These are phyloP conservation scores for Phylloporus sp. DNA, from an alignment of 1,284 basidiomycete genomes.

Conservation along the genomic window DNA sequence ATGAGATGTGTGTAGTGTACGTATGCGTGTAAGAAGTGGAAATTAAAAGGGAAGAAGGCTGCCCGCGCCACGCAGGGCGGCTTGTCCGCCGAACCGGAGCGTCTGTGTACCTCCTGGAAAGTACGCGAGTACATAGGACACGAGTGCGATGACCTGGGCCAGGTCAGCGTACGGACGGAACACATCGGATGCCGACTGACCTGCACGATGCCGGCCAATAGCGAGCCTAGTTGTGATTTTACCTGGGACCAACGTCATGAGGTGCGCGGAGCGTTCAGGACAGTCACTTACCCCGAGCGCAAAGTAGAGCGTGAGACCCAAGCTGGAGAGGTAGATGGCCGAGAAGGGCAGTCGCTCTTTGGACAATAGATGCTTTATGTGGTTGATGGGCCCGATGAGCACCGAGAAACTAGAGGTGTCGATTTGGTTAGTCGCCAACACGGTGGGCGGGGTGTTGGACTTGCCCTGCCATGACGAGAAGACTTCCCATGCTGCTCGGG, in stretches of 20 bases:
- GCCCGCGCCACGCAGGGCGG: conserved; percentile 81
- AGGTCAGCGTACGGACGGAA: not conserved
- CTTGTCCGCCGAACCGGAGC: conserved; percentile 79
- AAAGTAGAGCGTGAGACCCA: conserved; percentile 88
- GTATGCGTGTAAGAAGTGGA: not conserved
- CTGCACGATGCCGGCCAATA: conserved; percentile 81
- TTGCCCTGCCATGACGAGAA: conserved; percentile 88
- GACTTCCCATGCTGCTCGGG: conserved; percentile 66
- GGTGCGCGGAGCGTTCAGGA: conserved; percentile 28
- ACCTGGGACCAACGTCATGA: conserved; percentile 46
- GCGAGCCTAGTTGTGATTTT: conserved; percentile 82
- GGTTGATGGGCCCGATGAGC: conserved; percentile 84
- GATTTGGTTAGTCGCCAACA: not conserved
- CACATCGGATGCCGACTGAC: conserved; percentile 37
- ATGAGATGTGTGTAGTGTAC: not conserved
- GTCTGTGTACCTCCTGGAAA: conserved; percentile 88
- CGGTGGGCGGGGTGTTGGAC: conserved; percentile 8
- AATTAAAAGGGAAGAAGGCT: conserved; percentile 69
- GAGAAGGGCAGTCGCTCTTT: conserved; percentile 91
- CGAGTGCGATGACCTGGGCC: conserved; percentile 72
- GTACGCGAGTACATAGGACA: conserved; percentile 89
- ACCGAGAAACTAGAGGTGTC: conserved; percentile 68
- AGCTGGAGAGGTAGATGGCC: conserved; percentile 77
- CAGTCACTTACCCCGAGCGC: conserved; percentile 69
- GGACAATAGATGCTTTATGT: conserved; percentile 87